Percentiles rank a stretch among this genome's conserved stretches.
These are phyloP conservation scores for Licmophora abbreviata DNA, from an alignment of 108 stramenopile genomes.

Conservation along the genomic window DNA sequence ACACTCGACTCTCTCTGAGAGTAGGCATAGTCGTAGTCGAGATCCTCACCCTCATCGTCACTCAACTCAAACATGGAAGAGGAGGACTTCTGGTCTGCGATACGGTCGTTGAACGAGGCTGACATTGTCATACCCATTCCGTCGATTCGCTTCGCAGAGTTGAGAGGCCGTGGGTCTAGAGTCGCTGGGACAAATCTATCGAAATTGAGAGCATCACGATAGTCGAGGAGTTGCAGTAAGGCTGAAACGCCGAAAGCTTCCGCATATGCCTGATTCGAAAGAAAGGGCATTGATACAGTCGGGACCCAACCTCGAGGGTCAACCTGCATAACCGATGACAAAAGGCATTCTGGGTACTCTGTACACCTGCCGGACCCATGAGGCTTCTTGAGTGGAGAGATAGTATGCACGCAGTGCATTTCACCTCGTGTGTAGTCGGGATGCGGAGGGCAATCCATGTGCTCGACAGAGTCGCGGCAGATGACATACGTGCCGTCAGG, in stretches of 20 bases:
- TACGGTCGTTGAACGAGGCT: not conserved
- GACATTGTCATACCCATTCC: not conserved
- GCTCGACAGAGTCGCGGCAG: constrained; percentile 71
- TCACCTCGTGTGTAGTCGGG: constrained; percentile 76
- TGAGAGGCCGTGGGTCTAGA: not conserved
- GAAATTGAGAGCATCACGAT: constrained; percentile 67
- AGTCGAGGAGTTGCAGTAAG: constrained; percentile 77
- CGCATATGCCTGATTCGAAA: constrained; percentile 53
- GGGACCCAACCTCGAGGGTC: constrained; percentile 91
- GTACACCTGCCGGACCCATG: constrained; percentile 4
- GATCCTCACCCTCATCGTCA: constrained; percentile 10
- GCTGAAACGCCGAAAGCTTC: constrained; percentile 77
- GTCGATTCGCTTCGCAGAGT: not conserved
- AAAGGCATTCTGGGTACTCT: constrained; percentile 75
- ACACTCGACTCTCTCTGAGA: constrained; percentile 18
- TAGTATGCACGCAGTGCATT: constrained; percentile 80
- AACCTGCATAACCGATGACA: constrained; percentile 81
- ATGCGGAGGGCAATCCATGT: constrained; percentile 60
- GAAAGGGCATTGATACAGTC: constrained; percentile 24
- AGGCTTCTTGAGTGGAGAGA: constrained; percentile 39
- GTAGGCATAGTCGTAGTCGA: constrained; percentile 33
- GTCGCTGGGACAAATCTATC: constrained; percentile 45
- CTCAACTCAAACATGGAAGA: not conserved
- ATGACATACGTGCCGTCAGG: constrained; percentile 84
- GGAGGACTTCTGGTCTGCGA: not conserved